Base-by-base conservation (phyloP, 768 basidiomycete genomes). In the Boletus rubescentipes region DNA sequence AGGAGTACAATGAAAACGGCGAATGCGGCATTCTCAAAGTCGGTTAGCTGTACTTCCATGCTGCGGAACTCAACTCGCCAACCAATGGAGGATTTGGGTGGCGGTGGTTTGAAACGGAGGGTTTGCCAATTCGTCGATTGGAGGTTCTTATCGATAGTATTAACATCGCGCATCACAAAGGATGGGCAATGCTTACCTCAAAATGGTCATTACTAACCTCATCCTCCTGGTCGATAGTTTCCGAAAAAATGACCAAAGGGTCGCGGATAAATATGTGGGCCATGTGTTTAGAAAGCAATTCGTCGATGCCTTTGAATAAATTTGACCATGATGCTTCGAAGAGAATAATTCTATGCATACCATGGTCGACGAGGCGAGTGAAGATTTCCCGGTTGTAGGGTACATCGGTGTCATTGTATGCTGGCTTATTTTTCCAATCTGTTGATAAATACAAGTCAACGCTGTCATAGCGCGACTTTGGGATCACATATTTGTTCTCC, bases 91-190 rank as follows among this genome's bases (percentile, higher is more conserved):
- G 96, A 93, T 50, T 90, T 86, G 5, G 91, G 87, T 26, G 97
- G 96, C 12, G 97, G 97, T 3, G 97, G 97, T 69, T 99, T 99
- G 82, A 99, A 99, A 44, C 97, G 84, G 31, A 99, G 78, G 0
- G 97, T 98, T 74, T 99, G 97, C 97, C 97, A 99, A 66, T 99
- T 99, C 5, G 97, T 99, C 2, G 97, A 98, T 82, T 99, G 97
- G 23, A 99, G 87, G 65, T 98, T 98, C 90, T 96, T 69, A 2
- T 6, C 46, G 37, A 39, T 4, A 9, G 26, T 26, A 29, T 55
- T 47, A 49, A 59, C 37, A 55, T 32, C 3, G 8, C 26, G 12
- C 18, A 12, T 38, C 18, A 39, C 10, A 36, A 4, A 46, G 26
- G 37, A 55, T n/a, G 30, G 26, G 31, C 4, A 37, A 30, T 34